Percentiles rank a stretch among this genome's conserved stretches.
Evolutionary conservation across 352 stramenopile genomes (phyloP).

Genomic region (Phytophthora kernoviae): DNA sequence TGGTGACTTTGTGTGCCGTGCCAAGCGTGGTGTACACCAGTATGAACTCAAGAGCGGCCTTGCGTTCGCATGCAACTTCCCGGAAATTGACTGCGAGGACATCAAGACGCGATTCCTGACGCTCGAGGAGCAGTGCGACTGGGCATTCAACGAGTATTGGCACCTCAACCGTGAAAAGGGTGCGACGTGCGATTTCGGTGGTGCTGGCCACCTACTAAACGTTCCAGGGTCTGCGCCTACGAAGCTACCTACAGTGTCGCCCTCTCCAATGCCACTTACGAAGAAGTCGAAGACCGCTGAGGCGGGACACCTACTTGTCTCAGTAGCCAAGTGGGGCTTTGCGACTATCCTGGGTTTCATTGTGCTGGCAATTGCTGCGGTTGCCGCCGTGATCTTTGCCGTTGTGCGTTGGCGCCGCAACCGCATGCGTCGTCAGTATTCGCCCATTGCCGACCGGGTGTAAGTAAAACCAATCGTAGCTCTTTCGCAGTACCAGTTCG

Average conservation of each 20-base stretch:
- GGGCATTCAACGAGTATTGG: conserved; percentile 82
- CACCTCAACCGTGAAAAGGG: conserved; percentile 68
- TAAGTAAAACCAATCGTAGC: conserved; percentile 22
- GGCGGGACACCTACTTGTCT: conserved; percentile 28
- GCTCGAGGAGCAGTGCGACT: conserved; percentile 75
- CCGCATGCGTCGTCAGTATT: conserved; percentile 49
- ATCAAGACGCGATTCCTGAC: conserved; percentile 56
- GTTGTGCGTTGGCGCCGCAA: conserved; percentile 38
- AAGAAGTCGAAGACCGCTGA: conserved; percentile 17
- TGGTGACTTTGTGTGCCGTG: conserved; percentile 73
- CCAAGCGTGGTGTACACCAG: conserved; percentile 76
- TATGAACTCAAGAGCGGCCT: conserved; percentile 71
- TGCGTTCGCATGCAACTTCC: conserved; percentile 67
- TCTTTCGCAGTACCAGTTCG: background rate
- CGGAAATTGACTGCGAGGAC: conserved; percentile 61
- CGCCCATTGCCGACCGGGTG: conserved; percentile 41
- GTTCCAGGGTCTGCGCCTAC: conserved; percentile 24
- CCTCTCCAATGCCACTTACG: background rate
- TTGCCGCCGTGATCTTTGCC: conserved; percentile 32
- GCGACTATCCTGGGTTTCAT: conserved; percentile 28
- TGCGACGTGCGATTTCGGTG: conserved; percentile 83
- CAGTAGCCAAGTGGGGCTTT: conserved; percentile 37
- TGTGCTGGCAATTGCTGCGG: conserved; percentile 18
- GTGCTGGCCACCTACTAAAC: conserved; percentile 59
- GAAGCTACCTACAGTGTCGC: conserved; percentile 9